A percentile compares a stretch with the other conserved stretches of the same genome.
Evolutionary conservation across 495 filamentous ascomycete genomes (phyloP).

Genomic region (Corynascus novoguineensis): DNA sequence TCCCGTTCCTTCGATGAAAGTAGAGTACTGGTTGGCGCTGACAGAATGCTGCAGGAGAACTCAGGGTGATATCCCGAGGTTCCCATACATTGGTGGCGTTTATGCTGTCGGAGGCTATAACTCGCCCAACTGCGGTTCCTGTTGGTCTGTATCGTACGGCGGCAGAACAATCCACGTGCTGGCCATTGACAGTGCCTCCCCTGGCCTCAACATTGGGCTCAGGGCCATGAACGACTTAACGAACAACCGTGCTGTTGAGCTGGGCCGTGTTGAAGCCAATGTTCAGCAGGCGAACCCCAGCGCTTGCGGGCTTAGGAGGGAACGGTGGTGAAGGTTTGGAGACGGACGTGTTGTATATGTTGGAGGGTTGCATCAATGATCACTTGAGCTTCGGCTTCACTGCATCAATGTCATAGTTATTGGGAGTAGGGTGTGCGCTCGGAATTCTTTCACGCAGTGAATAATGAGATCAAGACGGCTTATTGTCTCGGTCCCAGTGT

Average conservation of each 20-base stretch:
- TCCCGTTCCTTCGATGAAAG: not conserved
- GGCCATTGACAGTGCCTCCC: conserved; percentile 57
- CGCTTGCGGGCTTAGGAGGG: conserved; percentile 24
- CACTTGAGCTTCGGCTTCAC: not conserved
- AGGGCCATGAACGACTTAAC: conserved; percentile 64
- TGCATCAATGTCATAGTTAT: not conserved
- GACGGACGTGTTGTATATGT: not conserved
- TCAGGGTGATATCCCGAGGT: conserved; percentile 46
- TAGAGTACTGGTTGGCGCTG: not conserved
- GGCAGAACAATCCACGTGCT: conserved; percentile 58
- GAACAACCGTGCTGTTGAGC: conserved; percentile 42
- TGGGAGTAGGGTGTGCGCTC: not conserved
- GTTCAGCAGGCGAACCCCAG: conserved; percentile 40
- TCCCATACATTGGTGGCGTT: conserved; percentile 59
- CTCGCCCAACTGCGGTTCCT: conserved; percentile 58
- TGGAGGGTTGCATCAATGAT: not conserved
- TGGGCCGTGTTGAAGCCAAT: conserved; percentile 54
- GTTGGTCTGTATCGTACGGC: conserved; percentile 58
- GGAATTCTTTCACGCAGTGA: conserved; percentile 2
- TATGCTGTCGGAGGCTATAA: conserved; percentile 57
- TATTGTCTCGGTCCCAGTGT: conserved; percentile 2
- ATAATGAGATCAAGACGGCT: conserved; percentile 11
- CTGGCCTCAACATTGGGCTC: conserved; percentile 61
- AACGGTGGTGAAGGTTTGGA: too few species aligned
- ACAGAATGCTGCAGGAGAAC: conserved; percentile 25